phyloP scores from a whole-genome alignment of 2,329 filamentous ascomycete genomes.

The Anisogramma anomala region DNA sequence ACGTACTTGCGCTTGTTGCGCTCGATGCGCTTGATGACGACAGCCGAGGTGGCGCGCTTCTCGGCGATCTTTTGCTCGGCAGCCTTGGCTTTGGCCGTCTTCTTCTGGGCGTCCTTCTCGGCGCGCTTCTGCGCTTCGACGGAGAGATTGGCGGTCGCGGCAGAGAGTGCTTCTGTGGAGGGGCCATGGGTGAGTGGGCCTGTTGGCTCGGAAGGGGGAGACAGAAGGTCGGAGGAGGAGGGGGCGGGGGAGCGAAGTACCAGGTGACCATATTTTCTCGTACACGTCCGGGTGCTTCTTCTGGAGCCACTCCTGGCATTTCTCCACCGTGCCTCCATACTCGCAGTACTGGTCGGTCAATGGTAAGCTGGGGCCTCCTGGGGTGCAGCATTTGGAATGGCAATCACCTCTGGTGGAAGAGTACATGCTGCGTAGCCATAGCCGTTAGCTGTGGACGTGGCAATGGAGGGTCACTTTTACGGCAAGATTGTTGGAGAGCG shows the following conservation, averaged over 20 bases:
- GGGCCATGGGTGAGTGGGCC: constrained; percentile 4
- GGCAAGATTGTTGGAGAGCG: constrained; percentile 9
- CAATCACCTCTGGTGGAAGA: constrained; percentile 50
- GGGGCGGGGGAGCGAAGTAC: constrained; percentile 36
- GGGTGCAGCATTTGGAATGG: not conserved
- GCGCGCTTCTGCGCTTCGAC: constrained; percentile 89
- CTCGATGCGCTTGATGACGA: constrained; percentile 94
- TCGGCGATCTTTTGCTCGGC: constrained; percentile 74
- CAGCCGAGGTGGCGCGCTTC: constrained; percentile 67
- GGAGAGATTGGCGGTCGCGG: constrained; percentile 74
- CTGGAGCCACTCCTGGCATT: constrained; percentile 93
- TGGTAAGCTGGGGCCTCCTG: not conserved
- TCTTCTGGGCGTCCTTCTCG: constrained; percentile 92
- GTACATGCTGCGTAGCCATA: constrained; percentile 41
- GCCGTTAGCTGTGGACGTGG: constrained; percentile 13
- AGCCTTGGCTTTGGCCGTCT: constrained; percentile 85
- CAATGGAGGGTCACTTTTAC: not conserved
- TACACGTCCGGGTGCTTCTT: constrained; percentile 65
- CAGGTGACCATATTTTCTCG: constrained; percentile 70
- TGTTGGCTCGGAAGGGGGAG: not conserved
- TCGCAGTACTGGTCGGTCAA: constrained; percentile 73
- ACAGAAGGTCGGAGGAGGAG: constrained; percentile 1
- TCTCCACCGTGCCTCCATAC: constrained; percentile 91
- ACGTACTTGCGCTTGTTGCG: constrained; percentile 97
- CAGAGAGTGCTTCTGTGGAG: constrained; percentile 62